phyloP scores from a whole-genome alignment of 441 rosid species.

The Monsonia emarginata region DNA sequence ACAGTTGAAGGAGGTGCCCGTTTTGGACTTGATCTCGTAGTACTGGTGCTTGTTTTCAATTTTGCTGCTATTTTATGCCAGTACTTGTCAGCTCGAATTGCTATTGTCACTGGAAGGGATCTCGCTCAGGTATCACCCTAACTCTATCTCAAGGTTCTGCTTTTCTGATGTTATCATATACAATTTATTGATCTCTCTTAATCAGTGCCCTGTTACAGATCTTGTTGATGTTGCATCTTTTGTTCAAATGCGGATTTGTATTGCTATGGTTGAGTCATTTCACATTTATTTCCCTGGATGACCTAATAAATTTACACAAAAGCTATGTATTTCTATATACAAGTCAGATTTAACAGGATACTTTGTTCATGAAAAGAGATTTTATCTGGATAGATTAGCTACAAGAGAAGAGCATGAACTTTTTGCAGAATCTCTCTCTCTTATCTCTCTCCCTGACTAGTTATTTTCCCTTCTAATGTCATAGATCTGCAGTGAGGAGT shows the following conservation, averaged over 20 bases:
- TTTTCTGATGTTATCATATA: background rate
- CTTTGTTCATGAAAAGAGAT: background rate
- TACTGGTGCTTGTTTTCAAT: conserved; percentile 60
- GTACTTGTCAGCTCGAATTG: conserved; percentile 68
- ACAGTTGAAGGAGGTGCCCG: conserved; percentile 82
- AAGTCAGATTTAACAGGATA: background rate
- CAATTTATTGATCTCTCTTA: background rate
- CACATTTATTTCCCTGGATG: too few species aligned
- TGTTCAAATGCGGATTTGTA: too few species aligned
- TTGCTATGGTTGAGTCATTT: too few species aligned
- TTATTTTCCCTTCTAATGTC: conserved; percentile 15
- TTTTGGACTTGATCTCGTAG: conserved; percentile 64
- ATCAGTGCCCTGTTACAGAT: background rate
- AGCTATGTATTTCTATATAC: too few species aligned
- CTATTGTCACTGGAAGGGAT: conserved; percentile 69
- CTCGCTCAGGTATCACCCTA: conserved; percentile 66
- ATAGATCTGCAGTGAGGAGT: conserved; percentile 80
- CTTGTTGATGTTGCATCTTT: too few species aligned
- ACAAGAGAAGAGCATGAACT: background rate
- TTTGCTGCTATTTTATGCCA: conserved; percentile 81
- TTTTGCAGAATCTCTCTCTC: background rate
- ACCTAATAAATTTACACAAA: too few species aligned
- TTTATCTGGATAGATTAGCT: background rate
- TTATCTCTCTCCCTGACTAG: background rate
- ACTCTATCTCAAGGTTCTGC: conserved; percentile 5